These are phyloP conservation scores for Fusarium staphyleae DNA, from an alignment of 2,329 filamentous ascomycete genomes.

Conservation along the genomic window DNA sequence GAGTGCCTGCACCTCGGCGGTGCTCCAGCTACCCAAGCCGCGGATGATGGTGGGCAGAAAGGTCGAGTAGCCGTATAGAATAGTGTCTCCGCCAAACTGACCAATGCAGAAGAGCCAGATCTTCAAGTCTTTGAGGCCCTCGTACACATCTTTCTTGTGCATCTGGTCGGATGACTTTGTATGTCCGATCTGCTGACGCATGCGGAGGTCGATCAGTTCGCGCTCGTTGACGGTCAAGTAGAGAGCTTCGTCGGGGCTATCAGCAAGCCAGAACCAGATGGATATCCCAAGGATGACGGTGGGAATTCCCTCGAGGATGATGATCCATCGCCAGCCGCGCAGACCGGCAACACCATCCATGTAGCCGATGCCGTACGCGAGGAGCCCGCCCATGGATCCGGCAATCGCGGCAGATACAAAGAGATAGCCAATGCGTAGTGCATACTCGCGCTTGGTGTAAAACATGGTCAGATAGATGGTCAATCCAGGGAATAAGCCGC, in stretches of 20 bases:
- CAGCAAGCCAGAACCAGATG: slow-evolving; percentile 42
- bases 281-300: slow-evolving; percentile 45
- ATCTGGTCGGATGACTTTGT: slow-evolving; percentile 41
- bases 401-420: slow-evolving; percentile 39
- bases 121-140: slow-evolving; percentile 65
- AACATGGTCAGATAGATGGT: slow-evolving; percentile 43
- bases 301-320: slow-evolving; percentile 57
- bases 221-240: slow-evolving; percentile 62
- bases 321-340: slow-evolving; percentile 62
- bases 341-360: slow-evolving; percentile 40
- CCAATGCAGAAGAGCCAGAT: slow-evolving; percentile 66
- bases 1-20: slow-evolving; percentile 62
- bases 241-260: slow-evolving; percentile 56
- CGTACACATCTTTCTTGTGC: slow-evolving; percentile 62
- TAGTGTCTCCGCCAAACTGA: slow-evolving; percentile 68
- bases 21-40: slow-evolving; percentile 58
- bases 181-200: slow-evolving; percentile 42
- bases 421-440: slow-evolving; percentile 37
- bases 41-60: slow-evolving; percentile 73
- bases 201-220: slow-evolving; percentile 45
- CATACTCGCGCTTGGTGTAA: slow-evolving; percentile 39
- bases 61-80: slow-evolving; percentile 68
- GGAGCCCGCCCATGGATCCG: slow-evolving; percentile 37
- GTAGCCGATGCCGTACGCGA: slow-evolving; percentile 46
- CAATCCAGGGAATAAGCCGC: slow-evolving; percentile 53